A percentile compares a stretch with the other conserved stretches of the same genome.
Evolutionary conservation across 257 asterid genomes (phyloP).

Genomic region (Solanum pinnatisectum): DNA sequence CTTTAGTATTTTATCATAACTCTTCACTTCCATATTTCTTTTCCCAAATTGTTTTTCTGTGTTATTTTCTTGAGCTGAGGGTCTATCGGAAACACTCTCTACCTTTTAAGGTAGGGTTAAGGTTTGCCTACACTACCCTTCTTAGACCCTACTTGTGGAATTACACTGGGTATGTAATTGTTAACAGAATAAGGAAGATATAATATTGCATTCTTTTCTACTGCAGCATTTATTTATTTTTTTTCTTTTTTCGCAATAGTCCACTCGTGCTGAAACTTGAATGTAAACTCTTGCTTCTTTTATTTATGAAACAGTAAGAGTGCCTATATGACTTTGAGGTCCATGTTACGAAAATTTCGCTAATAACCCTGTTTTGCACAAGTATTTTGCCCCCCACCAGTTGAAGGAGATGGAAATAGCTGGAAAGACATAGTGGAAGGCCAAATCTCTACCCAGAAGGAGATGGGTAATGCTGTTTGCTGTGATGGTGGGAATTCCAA

Average conservation of each 20-base stretch:
- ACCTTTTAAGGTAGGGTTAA: neutral
- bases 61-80: neutral
- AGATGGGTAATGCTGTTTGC: neutral
- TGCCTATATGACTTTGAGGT: neutral
- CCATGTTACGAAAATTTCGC: neutral
- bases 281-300: neutral
- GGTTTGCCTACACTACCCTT: neutral
- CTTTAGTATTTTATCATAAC: neutral
- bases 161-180: neutral
- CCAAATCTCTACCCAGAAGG: neutral
- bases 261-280: neutral
- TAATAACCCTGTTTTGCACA: neutral
- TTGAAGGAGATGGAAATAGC: neutral
- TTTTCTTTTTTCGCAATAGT: neutral
- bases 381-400: neutral
- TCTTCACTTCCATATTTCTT: neutral
- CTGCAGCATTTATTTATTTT: neutral
- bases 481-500: neutral
- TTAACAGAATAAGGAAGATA: neutral
- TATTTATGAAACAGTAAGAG: neutral
- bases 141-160: neutral
- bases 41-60: neutral
- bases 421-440: neutral
- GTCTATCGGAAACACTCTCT: neutral
- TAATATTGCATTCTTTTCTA: neutral